Percentiles rank a stretch among this genome's conserved stretches.
These are phyloP conservation scores for Claviceps humidiphila DNA, from an alignment of 2,329 filamentous ascomycete genomes.

Conservation along the genomic window DNA sequence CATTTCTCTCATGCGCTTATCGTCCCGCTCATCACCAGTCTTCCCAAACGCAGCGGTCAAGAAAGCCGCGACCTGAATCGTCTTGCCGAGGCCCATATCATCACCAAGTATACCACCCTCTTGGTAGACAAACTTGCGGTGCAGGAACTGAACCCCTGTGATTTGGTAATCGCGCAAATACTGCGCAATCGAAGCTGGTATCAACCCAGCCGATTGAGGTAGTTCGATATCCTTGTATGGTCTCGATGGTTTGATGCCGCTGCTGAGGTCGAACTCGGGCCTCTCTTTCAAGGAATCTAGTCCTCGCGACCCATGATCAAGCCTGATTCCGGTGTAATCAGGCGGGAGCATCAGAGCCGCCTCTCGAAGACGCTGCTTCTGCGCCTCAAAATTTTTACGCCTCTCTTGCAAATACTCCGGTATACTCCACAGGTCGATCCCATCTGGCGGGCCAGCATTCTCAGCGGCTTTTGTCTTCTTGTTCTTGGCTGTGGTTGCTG, in stretches of 20 bases:
- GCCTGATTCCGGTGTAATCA: slow-evolving; percentile 59
- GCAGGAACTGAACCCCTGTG: slow-evolving; percentile 70
- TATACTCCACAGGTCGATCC: slow-evolving; percentile 41
- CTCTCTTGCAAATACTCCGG: slow-evolving; percentile 62
- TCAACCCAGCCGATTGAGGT: slow-evolving; percentile 61
- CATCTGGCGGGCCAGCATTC: slow-evolving; percentile 25
- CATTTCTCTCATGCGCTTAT: slow-evolving; percentile 78
- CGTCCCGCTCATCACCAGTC: slow-evolving; percentile 75
- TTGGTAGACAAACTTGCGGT: slow-evolving; percentile 82
- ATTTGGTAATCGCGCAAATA: slow-evolving; percentile 90
- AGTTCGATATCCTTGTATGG: slow-evolving; percentile 65
- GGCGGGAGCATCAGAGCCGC: slow-evolving; percentile 67
- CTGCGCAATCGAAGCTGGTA: slow-evolving; percentile 81
- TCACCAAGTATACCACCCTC: slow-evolving; percentile 84
- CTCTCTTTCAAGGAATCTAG: slow-evolving; percentile 42
- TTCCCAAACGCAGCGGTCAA: slow-evolving; percentile 88
- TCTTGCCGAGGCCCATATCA: slow-evolving; percentile 97
- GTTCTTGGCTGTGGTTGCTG: slow-evolving; percentile 13
- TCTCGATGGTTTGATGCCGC: slow-evolving; percentile 49
- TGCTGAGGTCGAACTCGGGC: slow-evolving; percentile 47
- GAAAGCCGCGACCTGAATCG: slow-evolving; percentile 89
- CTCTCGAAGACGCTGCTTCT: slow-evolving; percentile 45
- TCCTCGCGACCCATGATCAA: slow-evolving; percentile 33
- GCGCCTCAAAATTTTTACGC: slow-evolving; percentile 54
- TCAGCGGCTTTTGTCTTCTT: slow-evolving; percentile 14